A percentile compares a stretch with the other conserved stretches of the same genome.
Evolutionary conservation across 495 filamentous ascomycete species (phyloP).

Genomic region (Clavariopsis aquatica): DNA sequence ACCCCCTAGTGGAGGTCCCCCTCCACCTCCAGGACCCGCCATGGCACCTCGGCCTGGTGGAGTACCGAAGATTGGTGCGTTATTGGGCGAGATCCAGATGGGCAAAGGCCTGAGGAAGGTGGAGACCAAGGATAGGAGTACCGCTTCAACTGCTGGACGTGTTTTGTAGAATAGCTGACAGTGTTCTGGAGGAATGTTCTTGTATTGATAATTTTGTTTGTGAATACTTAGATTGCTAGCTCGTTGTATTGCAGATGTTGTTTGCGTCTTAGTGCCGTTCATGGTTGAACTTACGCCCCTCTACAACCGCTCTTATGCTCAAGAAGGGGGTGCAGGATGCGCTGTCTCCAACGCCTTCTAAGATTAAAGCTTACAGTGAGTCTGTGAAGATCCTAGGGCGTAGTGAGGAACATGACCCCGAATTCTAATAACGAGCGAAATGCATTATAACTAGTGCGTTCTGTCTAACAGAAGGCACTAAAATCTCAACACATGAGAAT

Average conservation of each 20-base stretch:
- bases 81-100: constrained; percentile 78
- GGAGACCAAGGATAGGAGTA: constrained; percentile 81
- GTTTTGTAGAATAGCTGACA: constrained; percentile 52
- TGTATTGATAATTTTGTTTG: constrained; percentile 20
- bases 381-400: no score
- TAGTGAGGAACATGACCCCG: no score
- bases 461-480: no score
- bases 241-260: neutral
- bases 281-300: no score
- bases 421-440: no score
- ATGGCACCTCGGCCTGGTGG: constrained; percentile 42
- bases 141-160: constrained; percentile 65
- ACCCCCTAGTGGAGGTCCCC: constrained; percentile 47
- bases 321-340: no score
- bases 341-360: no score
- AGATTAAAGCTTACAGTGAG: no score
- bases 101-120: constrained; percentile 79
- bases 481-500: no score
- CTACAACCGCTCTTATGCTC: no score
- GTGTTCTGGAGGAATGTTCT: neutral
- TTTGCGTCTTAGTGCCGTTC: no score
- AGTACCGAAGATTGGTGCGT: constrained; percentile 53
- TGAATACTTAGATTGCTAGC: constrained; percentile 12
- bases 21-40: constrained; percentile 46
- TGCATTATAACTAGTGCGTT: no score